Evolutionary conservation across 1,284 basidiomycete genomes (phyloP).

Genomic region (Ganoderma leucocontextum): DNA sequence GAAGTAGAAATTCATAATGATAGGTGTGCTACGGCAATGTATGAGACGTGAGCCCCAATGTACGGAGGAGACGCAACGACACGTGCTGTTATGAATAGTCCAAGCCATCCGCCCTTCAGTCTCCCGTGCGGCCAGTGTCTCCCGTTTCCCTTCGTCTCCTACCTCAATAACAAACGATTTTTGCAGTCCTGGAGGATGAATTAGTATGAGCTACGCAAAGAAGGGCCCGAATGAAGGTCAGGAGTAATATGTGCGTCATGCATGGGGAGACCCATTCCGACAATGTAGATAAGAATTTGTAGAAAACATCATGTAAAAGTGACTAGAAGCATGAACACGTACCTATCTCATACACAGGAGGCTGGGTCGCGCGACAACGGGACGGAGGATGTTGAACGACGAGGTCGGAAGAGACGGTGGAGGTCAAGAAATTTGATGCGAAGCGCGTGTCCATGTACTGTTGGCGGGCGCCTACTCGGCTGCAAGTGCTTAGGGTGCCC

Average conservation of each 20-base stretch:
- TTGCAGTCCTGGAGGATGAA: background rate
- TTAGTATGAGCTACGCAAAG: slow-evolving; percentile 10
- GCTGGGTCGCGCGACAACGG: background rate
- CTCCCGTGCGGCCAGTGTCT: background rate
- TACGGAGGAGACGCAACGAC: slow-evolving; percentile 19
- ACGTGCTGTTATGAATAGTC: slow-evolving; percentile 19
- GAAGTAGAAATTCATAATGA: slow-evolving; percentile 92
- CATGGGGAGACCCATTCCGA: slow-evolving; percentile 58
- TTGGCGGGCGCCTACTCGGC: background rate
- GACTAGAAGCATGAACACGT: background rate
- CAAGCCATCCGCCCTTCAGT: background rate
- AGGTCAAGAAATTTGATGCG: slow-evolving; percentile 23
- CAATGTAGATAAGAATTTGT: slow-evolving; percentile 85
- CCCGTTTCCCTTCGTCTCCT: background rate
- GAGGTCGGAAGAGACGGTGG: background rate
- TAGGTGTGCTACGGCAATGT: slow-evolving; percentile 43
- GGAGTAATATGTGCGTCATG: slow-evolving; percentile 39
- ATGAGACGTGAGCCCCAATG: slow-evolving; percentile 28
- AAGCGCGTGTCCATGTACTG: slow-evolving; percentile 11
- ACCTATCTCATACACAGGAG: slow-evolving; percentile 18
- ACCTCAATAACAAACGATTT: background rate
- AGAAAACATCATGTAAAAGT: slow-evolving; percentile 58
- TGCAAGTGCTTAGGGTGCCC: background rate
- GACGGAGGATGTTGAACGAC: background rate
- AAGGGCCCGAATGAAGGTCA: slow-evolving; percentile 25